Percentiles rank a stretch among this genome's conserved stretches.
These are phyloP conservation scores for Trametes polyzona DNA, from an alignment of 1,284 basidiomycete genomes.

Conservation along the genomic window DNA sequence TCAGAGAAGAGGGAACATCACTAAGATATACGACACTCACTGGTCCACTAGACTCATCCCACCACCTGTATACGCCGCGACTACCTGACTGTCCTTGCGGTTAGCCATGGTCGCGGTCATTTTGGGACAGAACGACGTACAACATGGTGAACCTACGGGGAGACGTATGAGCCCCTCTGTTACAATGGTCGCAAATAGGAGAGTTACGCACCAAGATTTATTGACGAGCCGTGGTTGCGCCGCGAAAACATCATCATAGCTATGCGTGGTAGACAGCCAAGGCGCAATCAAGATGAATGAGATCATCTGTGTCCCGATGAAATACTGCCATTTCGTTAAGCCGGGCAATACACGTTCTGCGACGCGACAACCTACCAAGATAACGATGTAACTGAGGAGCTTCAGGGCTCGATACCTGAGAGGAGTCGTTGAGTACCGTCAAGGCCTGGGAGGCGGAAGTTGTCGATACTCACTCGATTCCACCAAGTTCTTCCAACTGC, in stretches of 20 bases:
- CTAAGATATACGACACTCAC: conserved; percentile 36
- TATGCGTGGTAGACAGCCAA: conserved; percentile 47
- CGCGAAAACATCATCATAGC: conserved; percentile 51
- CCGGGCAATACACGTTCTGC: neutral
- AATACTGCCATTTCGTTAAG: conserved; percentile 44
- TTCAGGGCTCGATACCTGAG: conserved; percentile 29
- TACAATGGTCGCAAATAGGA: neutral
- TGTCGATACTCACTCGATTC: conserved; percentile 64
- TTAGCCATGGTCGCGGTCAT: neutral
- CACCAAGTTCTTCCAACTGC: conserved; percentile 80
- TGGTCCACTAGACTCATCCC: conserved; percentile 56
- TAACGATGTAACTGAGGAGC: conserved; percentile 51
- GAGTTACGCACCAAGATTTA: conserved; percentile 53
- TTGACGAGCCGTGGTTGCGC: conserved; percentile 48
- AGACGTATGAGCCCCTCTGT: neutral
- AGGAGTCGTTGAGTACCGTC: neutral
- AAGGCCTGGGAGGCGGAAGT: neutral
- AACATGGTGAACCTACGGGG: conserved; percentile 49
- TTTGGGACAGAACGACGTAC: conserved; percentile 15
- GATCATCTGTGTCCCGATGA: conserved; percentile 54
- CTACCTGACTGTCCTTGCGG: conserved; percentile 39
- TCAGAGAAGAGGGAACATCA: neutral
- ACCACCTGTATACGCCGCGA: conserved; percentile 58
- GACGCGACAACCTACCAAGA: conserved; percentile 36
- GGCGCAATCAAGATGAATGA: conserved; percentile 63